Evolutionary conservation across 1,284 basidiomycete species (phyloP), one percentile per base, ranked within the genome.

Genomic region (Rhodotorula sp.): DNA sequence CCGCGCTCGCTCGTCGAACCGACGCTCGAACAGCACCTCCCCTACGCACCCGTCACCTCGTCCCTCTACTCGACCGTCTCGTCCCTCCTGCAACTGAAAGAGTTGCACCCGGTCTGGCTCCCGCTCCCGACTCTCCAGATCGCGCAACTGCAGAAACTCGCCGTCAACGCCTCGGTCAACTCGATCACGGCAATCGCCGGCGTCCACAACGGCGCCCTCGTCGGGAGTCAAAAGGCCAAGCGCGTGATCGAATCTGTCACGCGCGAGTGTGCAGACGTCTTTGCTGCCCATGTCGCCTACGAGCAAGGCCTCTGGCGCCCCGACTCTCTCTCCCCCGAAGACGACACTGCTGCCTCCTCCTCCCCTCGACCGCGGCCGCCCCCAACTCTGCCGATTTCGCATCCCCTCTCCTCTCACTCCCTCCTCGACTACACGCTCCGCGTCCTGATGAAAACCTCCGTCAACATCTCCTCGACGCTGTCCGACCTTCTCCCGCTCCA

Each of bases 131-230:
- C 88, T 24, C 81, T 95, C 29, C 88, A 93, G 73, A 82, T 88
- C 45, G 83, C 85, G 10, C 86, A 94, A 81, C 86, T 91, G 45
- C 87, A 87, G 73, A 96, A 95, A 81, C 83, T 97, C 64, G 91
- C 90, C 46, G 86, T 92, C 74, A 95, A 96, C 80, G 84, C 89
- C 20, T 86, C 89, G 77, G 87, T 98, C 81, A 95, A 97, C 79
- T 89, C 95, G 0, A 84, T 98, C 72, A 93, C 93, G 0, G 91
- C 92, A 0, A 80, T 97, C 24, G 83, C 93, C 70, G 86, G 87
- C 58, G 90, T 93, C 77, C 85, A 86, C 66, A 97, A 96, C 77
- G 93, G 93, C 26, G 86, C 88, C 1, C 80, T 83, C n/a, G 77
- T 78, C 64, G 78, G 77, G 29, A 76, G 76, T 22, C 68, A 69